phyloP scores from a whole-genome alignment of 352 stramenopile species.

The Phytophthora niederhauseri region DNA sequence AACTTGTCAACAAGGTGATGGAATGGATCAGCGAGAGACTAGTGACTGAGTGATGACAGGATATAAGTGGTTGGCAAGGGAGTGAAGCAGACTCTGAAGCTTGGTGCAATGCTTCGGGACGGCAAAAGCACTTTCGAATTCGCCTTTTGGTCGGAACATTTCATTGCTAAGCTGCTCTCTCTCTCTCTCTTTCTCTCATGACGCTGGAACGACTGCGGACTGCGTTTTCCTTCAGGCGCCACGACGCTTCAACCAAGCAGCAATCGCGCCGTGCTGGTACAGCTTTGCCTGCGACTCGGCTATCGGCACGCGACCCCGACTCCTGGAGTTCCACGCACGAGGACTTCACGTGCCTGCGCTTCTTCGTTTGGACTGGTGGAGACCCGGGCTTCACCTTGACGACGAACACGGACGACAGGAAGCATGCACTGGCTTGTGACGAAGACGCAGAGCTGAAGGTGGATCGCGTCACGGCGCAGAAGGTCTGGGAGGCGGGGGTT shows the following conservation, averaged over 20 bases:
- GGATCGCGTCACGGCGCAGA: slow-evolving; percentile 34
- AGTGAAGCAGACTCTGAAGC: background rate
- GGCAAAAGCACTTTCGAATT: slow-evolving; percentile 23
- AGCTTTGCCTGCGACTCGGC: slow-evolving; percentile 1
- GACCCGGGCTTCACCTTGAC: slow-evolving; percentile 40
- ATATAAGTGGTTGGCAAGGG: too few species aligned
- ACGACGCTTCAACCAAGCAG: background rate
- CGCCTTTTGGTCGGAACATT: slow-evolving; percentile 1
- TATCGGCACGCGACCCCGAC: background rate
- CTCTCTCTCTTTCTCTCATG: too few species aligned
- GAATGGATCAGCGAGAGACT: background rate
- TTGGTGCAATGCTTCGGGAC: background rate
- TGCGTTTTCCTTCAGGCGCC: slow-evolving; percentile 22
- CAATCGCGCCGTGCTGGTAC: slow-evolving; percentile 2
- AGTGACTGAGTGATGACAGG: background rate
- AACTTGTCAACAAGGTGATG: background rate
- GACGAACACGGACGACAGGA: slow-evolving; percentile 16
- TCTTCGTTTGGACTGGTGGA: slow-evolving; percentile 50
- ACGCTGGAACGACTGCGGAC: slow-evolving; percentile 25
- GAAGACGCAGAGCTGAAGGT: slow-evolving; percentile 40
- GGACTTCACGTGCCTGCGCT: slow-evolving; percentile 50
- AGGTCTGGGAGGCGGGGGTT: slow-evolving; percentile 55
- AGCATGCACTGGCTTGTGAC: slow-evolving; percentile 18
- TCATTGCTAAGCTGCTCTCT: too few species aligned
- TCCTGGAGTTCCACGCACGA: slow-evolving; percentile 40